These are phyloP conservation scores for Protomyces inundatus DNA, from an alignment of 1,139 yeast species.

Conservation along the genomic window DNA sequence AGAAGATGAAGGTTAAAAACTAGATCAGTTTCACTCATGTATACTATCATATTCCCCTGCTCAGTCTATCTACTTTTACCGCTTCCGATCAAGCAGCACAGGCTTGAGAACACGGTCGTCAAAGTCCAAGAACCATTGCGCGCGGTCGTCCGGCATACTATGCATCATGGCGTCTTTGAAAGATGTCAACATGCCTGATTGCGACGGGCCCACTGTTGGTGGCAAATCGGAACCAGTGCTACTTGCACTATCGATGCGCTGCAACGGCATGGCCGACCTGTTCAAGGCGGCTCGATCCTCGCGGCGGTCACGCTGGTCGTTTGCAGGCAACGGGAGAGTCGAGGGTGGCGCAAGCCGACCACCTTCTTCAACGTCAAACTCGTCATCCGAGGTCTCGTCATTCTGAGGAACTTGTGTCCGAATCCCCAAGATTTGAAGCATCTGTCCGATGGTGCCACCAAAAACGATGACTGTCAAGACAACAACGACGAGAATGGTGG, in stretches of 20 bases:
- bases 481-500: slow-evolving; percentile 93
- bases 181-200: slow-evolving; percentile 4
- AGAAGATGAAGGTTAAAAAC: slow-evolving; percentile 42
- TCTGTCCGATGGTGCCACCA: slow-evolving; percentile 98
- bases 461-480: slow-evolving; percentile 91
- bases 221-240: slow-evolving; percentile 28
- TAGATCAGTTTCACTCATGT: neutral
- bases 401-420: slow-evolving; percentile 77
- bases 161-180: slow-evolving; percentile 30
- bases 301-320: slow-evolving; percentile 1
- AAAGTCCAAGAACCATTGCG: slow-evolving; percentile 75
- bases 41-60: too few species aligned
- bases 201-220: slow-evolving; percentile 28
- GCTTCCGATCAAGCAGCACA: slow-evolving; percentile 62
- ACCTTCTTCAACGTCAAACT: slow-evolving; percentile 77
- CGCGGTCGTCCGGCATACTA: slow-evolving; percentile 25
- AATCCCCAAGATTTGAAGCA: slow-evolving; percentile 91
- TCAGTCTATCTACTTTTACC: neutral
- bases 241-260: slow-evolving; percentile 22
- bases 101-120: slow-evolving; percentile 97
- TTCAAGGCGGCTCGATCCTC: slow-evolving; percentile 14
- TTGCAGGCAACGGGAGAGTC: slow-evolving; percentile 5
- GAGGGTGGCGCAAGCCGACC: slow-evolving; percentile 7
- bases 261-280: neutral
- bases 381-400: slow-evolving; percentile 78